Base-by-base conservation (phyloP, 352 stramenopile species). In the Pythium plurisporium region DNA sequence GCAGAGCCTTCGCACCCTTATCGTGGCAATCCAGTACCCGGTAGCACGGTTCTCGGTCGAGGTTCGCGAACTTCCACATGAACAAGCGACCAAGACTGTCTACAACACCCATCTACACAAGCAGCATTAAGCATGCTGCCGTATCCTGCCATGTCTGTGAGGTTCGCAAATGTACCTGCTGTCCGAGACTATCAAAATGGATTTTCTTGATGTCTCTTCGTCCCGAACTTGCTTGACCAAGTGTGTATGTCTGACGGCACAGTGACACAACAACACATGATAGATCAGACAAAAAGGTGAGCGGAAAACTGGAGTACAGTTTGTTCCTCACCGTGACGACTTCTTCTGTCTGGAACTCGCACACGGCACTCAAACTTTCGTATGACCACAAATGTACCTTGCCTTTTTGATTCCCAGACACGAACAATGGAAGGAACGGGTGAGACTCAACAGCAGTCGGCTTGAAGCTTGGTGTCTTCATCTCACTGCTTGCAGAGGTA, bases 331-430 rank as follows among this genome's bases (percentile, higher is more conserved):
- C 82, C 66, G 72, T 45, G 14, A 89, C 70, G 10, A 88, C 52
- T 10, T 89, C 70, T n/a, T 79, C 76, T 12, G 67, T 81, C 69
- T 85, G 81, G 53, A 90, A 92, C 15, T 74, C 62, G 44, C 68
- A 87, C 30, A 88, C 62, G 15, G 77, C 56, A 60, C 78, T 93
- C 20, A 92, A 62, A 30, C 80, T 88, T 49, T 95, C 86, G 58
- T 83, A 95, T 0, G 83, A 89, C 86, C 83, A 95, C 46, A 95
- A 37, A 54, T 94, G 83, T 25, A 94, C 70, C 45, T 76, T 76
- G 2, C 86, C 86, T 50, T 92, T 92, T 41, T 87, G 76, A 44
- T 82, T 91, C 34, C 86, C 86, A 1, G 83, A 91, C 33, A 85
- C 79, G 45, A 94, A 95, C 9, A 93, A 59, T 17, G 86, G 79